phyloP scores from a whole-genome alignment of 305 asterid species.

The Rubia balearica region DNA sequence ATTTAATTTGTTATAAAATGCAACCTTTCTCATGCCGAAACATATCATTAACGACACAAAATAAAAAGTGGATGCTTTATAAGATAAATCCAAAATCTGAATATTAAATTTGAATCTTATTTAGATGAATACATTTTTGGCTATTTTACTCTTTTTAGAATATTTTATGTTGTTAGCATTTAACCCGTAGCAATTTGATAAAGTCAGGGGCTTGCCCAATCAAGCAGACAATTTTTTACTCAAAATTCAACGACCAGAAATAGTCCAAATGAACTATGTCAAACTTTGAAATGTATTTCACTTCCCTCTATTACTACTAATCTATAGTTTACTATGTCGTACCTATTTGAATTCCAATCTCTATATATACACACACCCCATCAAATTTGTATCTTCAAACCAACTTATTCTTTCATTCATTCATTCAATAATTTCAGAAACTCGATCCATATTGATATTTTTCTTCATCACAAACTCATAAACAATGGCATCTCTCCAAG shows the following conservation, averaged over 20 bases:
- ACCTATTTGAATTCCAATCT: not conserved
- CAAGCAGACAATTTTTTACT: not conserved
- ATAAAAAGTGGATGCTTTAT: too few species aligned
- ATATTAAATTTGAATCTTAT: too few species aligned
- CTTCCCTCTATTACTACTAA: not conserved
- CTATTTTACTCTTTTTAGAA: not conserved
- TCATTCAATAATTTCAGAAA: not conserved
- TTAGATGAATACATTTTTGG: too few species aligned
- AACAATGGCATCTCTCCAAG: constrained; percentile 21
- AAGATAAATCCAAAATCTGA: too few species aligned
- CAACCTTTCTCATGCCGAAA: too few species aligned
- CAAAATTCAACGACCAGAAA: constrained; percentile 1
- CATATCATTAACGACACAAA: too few species aligned
- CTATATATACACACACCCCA: not conserved
- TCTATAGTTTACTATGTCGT: not conserved
- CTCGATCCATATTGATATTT: not conserved
- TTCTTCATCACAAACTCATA: not conserved
- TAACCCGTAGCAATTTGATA: not conserved
- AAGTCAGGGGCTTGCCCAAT: not conserved
- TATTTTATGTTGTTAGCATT: not conserved
- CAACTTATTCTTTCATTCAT: not conserved
- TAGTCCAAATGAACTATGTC: constrained; percentile 2
- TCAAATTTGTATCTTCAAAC: not conserved
- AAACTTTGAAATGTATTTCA: constrained; percentile 8
- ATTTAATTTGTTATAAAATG: too few species aligned